Evolutionary conservation across 1,139 yeast genomes (phyloP), one percentile per base, ranked within the genome.

Genomic region (Taphrina flavorubra): DNA sequence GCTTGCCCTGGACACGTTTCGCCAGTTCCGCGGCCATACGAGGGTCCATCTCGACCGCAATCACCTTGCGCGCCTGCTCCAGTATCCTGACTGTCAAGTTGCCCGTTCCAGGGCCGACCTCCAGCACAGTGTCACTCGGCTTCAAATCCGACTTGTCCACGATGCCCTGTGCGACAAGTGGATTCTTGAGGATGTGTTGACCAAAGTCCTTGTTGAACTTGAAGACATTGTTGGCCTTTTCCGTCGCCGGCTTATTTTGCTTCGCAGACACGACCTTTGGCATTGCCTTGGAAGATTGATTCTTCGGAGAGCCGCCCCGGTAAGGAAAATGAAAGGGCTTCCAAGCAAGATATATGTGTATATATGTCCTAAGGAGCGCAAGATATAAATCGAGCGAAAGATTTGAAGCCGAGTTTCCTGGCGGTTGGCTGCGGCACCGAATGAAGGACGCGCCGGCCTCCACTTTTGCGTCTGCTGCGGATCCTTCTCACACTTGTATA

Each of bases 71-170:
- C 0, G 98, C 98, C 77, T 92, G 89, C 74, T 94, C 98, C 68
- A 94, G 80, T 63, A 94, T 95, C 72, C 96, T 84, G 49, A 94
- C 97, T 0, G 99, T 95, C 79, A 94, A 83, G 77, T 94, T 94
- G 80, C 99, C 99, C 0, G 99, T 94, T 85, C 99, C 99, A 0
- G 99, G 99, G 76, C 99, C 99, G 68, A 94, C 97, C 81, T 94
- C 99, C 61, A 94, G 82, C 1, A 94, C 98, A 7, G 86, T 86
- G 76, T 94, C 99, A 56, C 96, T 88, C 1, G 98, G 98, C 75
- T 87, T 89, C 71, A 94, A 88, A 56, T 86, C 89, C 1, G 99
- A 98, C 77, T 95, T 95, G 78, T 94, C 99, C 46, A 94, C 99
- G 76, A 94, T 94, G 13, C 97, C 98, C 78, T 94, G 98, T 2